A percentile compares a stretch with the other conserved stretches of the same genome.
Conservation (phyloP, 2,329 filamentous ascomycete genomes). For the Colletotrichum abscissum region DNA sequence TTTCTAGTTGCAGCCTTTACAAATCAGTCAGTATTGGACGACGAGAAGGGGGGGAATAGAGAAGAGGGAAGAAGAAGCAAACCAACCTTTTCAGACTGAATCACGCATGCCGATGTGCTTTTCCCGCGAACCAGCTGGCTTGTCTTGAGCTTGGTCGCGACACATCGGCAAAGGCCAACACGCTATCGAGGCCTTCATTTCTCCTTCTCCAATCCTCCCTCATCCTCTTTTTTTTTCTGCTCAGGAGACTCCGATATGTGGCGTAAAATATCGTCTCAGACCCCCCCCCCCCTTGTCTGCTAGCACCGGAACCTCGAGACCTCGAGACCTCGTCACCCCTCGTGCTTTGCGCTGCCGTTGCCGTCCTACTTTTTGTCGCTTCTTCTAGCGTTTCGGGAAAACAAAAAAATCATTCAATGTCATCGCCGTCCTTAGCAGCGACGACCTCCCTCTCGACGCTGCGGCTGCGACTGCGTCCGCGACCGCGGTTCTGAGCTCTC, state of each 20-base stretch:
- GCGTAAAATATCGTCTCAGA: too few relatives aligned
- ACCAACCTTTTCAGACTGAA: conserved; percentile 25
- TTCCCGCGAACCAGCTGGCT: neutral
- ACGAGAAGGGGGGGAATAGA: neutral
- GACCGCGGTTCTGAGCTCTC: conserved; percentile 50
- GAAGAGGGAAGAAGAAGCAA: too few relatives aligned
- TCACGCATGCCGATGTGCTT: conserved; percentile 29
- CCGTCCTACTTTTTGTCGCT: neutral
- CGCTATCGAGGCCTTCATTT: neutral
- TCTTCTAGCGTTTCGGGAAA: neutral
- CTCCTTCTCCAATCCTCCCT: too few relatives aligned
- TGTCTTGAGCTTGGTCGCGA: conserved; percentile 1
- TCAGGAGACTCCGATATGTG: too few relatives aligned
- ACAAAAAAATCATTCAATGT: neutral
- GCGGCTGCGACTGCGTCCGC: conserved; percentile 47
- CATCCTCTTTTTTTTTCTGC: too few relatives aligned
- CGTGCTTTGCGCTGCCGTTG: too few relatives aligned
- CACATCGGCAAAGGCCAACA: conserved; percentile 33
- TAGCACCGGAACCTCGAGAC: too few relatives aligned
- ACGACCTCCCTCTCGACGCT: conserved; percentile 27
- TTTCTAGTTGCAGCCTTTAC: neutral
- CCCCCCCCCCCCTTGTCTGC: too few relatives aligned
- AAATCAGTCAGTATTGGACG: conserved; percentile 5
- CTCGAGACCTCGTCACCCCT: too few relatives aligned
- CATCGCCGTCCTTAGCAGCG: conserved; percentile 10